These are phyloP conservation scores for Sporobolomyces phaffii DNA, from an alignment of 768 basidiomycete species.

Conservation along the genomic window DNA sequence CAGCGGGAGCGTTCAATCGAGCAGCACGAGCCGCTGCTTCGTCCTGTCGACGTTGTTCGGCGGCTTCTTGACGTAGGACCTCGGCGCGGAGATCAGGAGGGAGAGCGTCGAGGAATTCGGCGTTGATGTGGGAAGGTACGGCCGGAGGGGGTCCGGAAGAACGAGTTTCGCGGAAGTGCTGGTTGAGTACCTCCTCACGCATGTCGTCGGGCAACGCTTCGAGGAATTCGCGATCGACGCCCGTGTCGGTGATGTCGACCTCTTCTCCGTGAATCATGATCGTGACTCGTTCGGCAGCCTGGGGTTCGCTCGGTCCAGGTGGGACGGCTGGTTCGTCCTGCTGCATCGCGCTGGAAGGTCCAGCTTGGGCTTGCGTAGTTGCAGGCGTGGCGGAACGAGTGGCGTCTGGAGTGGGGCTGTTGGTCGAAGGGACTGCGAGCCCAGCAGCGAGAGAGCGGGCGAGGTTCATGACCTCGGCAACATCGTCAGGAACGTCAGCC, in stretches of 20 bases:
- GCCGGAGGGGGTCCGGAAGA: constrained; percentile 54
- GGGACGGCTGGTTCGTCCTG: constrained; percentile 19
- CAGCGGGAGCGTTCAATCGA: not conserved
- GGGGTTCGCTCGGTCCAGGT: constrained; percentile 29
- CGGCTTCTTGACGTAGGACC: constrained; percentile 87
- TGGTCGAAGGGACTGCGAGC: constrained; percentile 25
- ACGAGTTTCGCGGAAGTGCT: constrained; percentile 87
- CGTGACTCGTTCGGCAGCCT: constrained; percentile 57
- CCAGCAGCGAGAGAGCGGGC: constrained; percentile 38
- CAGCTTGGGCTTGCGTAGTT: not conserved
- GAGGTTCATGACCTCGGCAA: constrained; percentile 38
- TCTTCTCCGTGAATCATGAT: constrained; percentile 85
- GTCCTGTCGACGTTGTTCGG: constrained; percentile 62
- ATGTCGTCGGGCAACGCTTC: constrained; percentile 98
- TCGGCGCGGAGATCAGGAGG: constrained; percentile 95
- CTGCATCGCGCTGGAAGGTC: not conserved
- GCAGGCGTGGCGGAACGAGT: constrained; percentile 7
- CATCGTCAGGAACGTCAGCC: constrained; percentile 30
- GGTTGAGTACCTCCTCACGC: constrained; percentile 94
- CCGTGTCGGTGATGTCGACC: constrained; percentile 96
- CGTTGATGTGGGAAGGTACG: constrained; percentile 76
- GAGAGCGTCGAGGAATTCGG: constrained; percentile 91
- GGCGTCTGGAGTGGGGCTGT: constrained; percentile 4
- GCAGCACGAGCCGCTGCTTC: constrained; percentile 19
- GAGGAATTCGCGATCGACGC: constrained; percentile 95